phyloP scores from a whole-genome alignment of 2,329 filamentous ascomycete species.

The Ophiobolus disseminans region DNA sequence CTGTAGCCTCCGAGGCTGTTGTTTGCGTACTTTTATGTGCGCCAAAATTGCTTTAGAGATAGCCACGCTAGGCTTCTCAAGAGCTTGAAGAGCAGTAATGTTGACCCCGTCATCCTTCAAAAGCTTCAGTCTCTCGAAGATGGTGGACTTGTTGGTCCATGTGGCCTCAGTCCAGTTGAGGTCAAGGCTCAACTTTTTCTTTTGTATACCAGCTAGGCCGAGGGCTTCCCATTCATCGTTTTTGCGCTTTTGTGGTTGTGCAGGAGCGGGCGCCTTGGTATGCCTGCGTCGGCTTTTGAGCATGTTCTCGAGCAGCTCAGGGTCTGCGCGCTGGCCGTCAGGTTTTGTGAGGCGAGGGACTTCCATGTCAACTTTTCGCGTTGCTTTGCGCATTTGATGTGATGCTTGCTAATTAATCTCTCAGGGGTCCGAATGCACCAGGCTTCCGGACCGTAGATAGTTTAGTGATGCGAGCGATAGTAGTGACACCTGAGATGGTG shows the following conservation, averaged over 20 bases:
- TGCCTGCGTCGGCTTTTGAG: neutral
- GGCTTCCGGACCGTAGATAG: no score
- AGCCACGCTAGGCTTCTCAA: neutral
- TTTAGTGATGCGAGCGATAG: no score
- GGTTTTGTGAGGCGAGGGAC: no score
- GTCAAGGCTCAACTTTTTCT: neutral
- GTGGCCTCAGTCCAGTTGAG: neutral
- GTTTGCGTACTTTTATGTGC: neutral
- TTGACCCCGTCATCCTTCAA: slow-evolving; percentile 3
- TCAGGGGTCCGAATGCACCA: no score
- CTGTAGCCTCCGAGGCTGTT: neutral
- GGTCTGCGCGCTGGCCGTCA: neutral
- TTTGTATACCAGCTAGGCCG: neutral
- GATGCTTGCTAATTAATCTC: no score
- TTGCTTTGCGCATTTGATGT: no score
- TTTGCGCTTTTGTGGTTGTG: neutral
- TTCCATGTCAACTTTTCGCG: no score
- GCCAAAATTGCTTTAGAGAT: neutral
- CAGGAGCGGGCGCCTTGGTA: neutral
- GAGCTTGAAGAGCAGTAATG: neutral
- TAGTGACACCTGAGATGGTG: no score
- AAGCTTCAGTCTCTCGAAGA: neutral
- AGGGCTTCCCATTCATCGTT: neutral
- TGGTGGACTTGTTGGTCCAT: neutral
- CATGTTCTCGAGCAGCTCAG: neutral